Evolutionary conservation across 805 yeast species (phyloP).

Genomic region (Clavispora vitiphila): DNA sequence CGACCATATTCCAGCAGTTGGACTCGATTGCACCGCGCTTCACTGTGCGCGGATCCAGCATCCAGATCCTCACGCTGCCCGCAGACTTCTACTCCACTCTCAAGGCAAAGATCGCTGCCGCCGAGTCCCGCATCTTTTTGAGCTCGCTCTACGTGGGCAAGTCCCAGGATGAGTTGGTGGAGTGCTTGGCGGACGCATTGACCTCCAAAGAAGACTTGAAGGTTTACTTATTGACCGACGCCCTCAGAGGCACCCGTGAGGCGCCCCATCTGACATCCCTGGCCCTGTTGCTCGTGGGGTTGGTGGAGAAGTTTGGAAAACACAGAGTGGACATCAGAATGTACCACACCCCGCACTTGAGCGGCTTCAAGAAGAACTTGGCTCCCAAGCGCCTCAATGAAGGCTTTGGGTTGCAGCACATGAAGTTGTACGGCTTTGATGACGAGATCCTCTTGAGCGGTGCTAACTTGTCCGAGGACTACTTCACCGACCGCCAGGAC

Average conservation of each 20-base stretch:
- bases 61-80: slow-evolving; percentile 64
- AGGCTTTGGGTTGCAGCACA: slow-evolving; percentile 90
- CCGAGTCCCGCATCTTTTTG: slow-evolving; percentile 67
- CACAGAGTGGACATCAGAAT: slow-evolving; percentile 72
- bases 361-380: slow-evolving; percentile 57
- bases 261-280: slow-evolving; percentile 67
- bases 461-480: slow-evolving; percentile 87
- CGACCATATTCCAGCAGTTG: slow-evolving; percentile 44
- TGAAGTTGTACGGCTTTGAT: slow-evolving; percentile 95
- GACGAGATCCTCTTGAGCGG: slow-evolving; percentile 84
- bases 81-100: slow-evolving; percentile 63
- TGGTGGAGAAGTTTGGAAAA: slow-evolving; percentile 60
- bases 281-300: slow-evolving; percentile 65
- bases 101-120: slow-evolving; percentile 54
- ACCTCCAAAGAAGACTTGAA: slow-evolving; percentile 52
- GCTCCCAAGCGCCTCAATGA: slow-evolving; percentile 87
- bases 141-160: slow-evolving; percentile 87
- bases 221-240: slow-evolving; percentile 77
- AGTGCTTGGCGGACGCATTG: slow-evolving; percentile 58
- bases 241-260: slow-evolving; percentile 89
- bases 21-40: slow-evolving; percentile 68
- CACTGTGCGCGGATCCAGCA: slow-evolving; percentile 48
- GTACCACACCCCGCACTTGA: slow-evolving; percentile 84
- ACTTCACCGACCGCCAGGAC: slow-evolving; percentile 93
- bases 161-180: slow-evolving; percentile 68